Base-by-base conservation (phyloP, 768 basidiomycete species). In the Coprinellus micaceus region DNA sequence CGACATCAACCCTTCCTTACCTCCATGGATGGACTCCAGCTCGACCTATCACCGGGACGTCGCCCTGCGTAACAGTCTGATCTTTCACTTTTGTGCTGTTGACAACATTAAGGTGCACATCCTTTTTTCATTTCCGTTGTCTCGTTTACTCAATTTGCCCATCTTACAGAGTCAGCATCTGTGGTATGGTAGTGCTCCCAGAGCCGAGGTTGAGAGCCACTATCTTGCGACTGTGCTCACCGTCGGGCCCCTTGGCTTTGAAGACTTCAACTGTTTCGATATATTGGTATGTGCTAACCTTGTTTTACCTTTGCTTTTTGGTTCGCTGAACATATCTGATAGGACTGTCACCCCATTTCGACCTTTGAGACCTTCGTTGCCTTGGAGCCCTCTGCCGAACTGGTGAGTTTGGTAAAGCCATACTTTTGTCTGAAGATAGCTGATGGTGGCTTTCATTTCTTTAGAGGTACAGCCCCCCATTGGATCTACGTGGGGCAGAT, bases 221-320 rank as follows among this genome's bases (percentile, higher is more conserved):
- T 21, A 52, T 33, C 21, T 10, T 17, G 19, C 4, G 19, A 17
- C 36, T 17, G 36, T 22, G 6, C 7, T 44, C 21, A 6, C 41
- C 21, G 41, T 44, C 21, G 41, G 41, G 10, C 15, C 52, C 4
- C 37, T 43, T 36, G 19, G 24, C 7, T 56, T 49, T 50, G 7
- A 21, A 3, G 54, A 56, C 17, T 56, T 56, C 37, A 56, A 56
- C 22, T 24, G 48, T 28, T 25, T 37, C n/a, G 7, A 4, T 10
- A 45, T 47, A 1, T 28, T 39, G 46, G 54, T 56, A 22, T 2
- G 45, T 28, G 2, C 30, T 48, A 33, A 1, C 4, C 12, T 48
- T 3, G 2, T 39, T 39, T 15, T 4, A 2, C 33, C 4, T 28
- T 6, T 2, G 4, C 4, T 3, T 22, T n/a, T n/a, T n/a, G n/a